Evolutionary conservation across 169 alveolate species (phyloP).

Genomic region (Plasmodium falciparum): DNA sequence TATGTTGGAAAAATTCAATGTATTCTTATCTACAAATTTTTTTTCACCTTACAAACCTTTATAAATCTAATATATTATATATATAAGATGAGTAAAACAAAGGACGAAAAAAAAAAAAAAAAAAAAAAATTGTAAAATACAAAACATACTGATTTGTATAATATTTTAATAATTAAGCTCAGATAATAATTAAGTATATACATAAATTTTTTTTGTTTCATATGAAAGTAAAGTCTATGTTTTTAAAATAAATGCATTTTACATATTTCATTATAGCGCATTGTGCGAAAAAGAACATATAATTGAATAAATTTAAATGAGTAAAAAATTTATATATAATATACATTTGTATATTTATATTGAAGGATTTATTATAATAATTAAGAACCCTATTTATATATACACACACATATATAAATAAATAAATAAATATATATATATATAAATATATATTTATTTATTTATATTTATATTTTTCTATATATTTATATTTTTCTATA

Average conservation of each 20-base stretch:
- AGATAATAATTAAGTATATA: too few relatives aligned
- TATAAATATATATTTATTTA: neutral
- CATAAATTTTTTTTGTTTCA: conserved; percentile 1
- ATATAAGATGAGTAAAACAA: too few relatives aligned
- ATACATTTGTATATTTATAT: neutral
- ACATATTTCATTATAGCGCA: conserved; percentile 4
- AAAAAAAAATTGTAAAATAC: conserved; percentile 9
- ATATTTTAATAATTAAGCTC: conserved; percentile 20
- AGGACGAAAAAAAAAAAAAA: neutral
- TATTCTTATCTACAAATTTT: neutral
- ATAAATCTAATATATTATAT: neutral
- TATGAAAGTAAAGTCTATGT: conserved; percentile 3
- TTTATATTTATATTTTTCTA: neutral
- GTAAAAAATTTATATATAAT: conserved; percentile 1
- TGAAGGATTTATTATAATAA: neutral
- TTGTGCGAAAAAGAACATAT: conserved; percentile 7
- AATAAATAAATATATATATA: neutral
- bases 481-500: neutral
- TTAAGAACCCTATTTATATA: neutral
- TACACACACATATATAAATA: neutral
- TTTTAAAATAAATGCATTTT: conserved; percentile 1
- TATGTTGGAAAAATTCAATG: too few relatives aligned
- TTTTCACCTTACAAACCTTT: neutral
- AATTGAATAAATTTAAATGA: neutral
- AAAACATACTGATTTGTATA: conserved; percentile 22